Evolutionary conservation across 73 alveolate species (phyloP), one percentile per base, ranked within the genome.

Genomic region (Breviolum minutum): DNA sequence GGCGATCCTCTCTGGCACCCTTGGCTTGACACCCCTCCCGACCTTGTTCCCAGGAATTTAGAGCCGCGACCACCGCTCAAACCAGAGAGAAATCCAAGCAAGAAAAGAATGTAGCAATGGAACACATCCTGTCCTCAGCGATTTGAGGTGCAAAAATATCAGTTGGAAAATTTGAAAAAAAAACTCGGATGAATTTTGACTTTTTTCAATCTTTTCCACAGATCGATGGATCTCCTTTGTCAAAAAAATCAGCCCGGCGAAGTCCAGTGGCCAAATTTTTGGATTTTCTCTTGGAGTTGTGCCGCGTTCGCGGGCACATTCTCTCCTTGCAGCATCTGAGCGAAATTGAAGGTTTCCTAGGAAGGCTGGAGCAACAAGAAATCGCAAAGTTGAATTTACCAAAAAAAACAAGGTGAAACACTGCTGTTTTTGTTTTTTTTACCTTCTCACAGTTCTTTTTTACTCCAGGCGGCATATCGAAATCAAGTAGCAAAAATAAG

Each of bases 301-400:
- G 90, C 98, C 22, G 76, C 73, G 68, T 32, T 60, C 8, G 91
- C 98, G 9, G 98, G 98, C 40, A 92, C 90, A 22, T 92, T 92
- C 80, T 92, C 98, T 5, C 98, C 98, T 24, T 92, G 98, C 10
- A 92, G 89, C 98, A 92, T 73, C 98, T 92, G 98, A 11, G 98
- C 98, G 7, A 92, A 68, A 63, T 92, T 92, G 70, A 92, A 92
- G 66, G 80, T 30, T 29, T 92, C 98, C 79, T 92, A 27, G 20
- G 26, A 17, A 22, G 61, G 4, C 87, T 30, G 64, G 27, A n/a
- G 14, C 63, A 32, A 4, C 54, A 40, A 40, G 54, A 40, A 40
- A 40, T 40, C 0, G 54, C 54, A 40, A 3, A 40, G 54, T 40
- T 40, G 54, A 40, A 40, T 40, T 40, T 3, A 40, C 54, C 54